Evolutionary conservation across 768 basidiomycete genomes (phyloP).

Genomic region (Ramaria sp.): DNA sequence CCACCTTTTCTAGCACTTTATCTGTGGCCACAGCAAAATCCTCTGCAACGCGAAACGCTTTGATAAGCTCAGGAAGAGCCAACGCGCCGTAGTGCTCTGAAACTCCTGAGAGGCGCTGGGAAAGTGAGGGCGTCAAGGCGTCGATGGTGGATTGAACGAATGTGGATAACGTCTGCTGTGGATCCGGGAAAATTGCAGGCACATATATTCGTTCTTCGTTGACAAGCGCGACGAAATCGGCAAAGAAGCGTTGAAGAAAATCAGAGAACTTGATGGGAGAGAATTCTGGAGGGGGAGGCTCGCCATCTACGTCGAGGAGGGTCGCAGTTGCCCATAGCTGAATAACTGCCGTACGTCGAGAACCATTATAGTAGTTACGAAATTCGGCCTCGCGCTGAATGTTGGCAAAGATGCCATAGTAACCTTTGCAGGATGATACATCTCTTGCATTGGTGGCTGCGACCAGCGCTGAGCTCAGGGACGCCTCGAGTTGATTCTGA

Average conservation of each 20-base stretch:
- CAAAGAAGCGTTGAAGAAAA: slow-evolving; percentile 70
- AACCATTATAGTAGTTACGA: slow-evolving; percentile 87
- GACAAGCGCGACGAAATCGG: slow-evolving; percentile 53
- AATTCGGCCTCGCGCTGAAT: slow-evolving; percentile 93
- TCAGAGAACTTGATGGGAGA: slow-evolving; percentile 33
- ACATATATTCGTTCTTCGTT: slow-evolving; percentile 64
- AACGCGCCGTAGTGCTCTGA: slow-evolving; percentile 52
- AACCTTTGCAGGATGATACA: slow-evolving; percentile 58
- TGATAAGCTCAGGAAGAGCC: slow-evolving; percentile 61
- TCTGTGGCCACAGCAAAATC: slow-evolving; percentile 69
- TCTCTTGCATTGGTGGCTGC: slow-evolving; percentile 78
- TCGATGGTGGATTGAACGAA: slow-evolving; percentile 78
- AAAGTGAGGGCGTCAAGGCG: slow-evolving; percentile 69
- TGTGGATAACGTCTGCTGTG: slow-evolving; percentile 60
- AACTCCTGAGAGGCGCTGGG: slow-evolving; percentile 65
- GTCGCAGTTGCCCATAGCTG: slow-evolving; percentile 55
- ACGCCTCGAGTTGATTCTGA: slow-evolving; percentile 92
- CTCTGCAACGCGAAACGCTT: slow-evolving; percentile 63
- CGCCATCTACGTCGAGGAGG: slow-evolving; percentile 42
- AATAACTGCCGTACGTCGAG: slow-evolving; percentile 55
- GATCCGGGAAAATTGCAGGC: slow-evolving; percentile 82
- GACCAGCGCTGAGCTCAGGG: slow-evolving; percentile 82
- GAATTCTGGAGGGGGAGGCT: slow-evolving; percentile 19
- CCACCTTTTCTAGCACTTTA: slow-evolving; percentile 64
- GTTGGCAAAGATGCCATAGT: slow-evolving; percentile 79